phyloP scores from a whole-genome alignment of 306 rosid genomes.

The Lablab purpureus region DNA sequence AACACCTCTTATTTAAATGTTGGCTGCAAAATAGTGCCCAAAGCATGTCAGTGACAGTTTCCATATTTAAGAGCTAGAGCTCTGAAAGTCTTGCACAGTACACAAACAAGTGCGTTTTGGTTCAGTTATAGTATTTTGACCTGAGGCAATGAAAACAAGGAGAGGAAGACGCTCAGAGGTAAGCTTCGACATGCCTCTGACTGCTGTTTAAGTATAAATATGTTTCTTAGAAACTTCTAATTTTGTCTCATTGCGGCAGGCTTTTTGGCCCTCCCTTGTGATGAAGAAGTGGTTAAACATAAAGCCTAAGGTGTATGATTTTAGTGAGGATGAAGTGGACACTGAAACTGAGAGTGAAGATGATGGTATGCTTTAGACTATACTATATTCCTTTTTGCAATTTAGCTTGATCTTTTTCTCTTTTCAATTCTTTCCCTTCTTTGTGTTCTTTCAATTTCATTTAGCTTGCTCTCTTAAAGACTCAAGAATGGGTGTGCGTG shows the following conservation, averaged over 20 bases:
- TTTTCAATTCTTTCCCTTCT: slow-evolving; percentile 21
- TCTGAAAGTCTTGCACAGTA: slow-evolving; percentile 46
- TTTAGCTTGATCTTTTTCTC: slow-evolving; percentile 7
- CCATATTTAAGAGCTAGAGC: slow-evolving; percentile 55
- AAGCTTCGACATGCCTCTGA: slow-evolving; percentile 36
- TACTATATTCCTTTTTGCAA: slow-evolving; percentile 21
- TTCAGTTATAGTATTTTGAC: slow-evolving; percentile 44
- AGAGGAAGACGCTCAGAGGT: slow-evolving; percentile 87
- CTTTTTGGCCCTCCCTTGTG: slow-evolving; percentile 92
- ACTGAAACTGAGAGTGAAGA: slow-evolving; percentile 95
- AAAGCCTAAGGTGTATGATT: slow-evolving; percentile 80
- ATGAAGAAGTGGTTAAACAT: slow-evolving; percentile 96
- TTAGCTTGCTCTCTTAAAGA: slow-evolving; percentile 64
- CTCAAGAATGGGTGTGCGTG: slow-evolving; percentile 51
- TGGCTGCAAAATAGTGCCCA: slow-evolving; percentile 43
- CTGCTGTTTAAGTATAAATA: slow-evolving; percentile 21
- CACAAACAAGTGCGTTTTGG: slow-evolving; percentile 25
- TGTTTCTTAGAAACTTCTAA: slow-evolving; percentile 29
- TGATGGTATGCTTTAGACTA: slow-evolving; percentile 62
- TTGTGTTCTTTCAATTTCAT: slow-evolving; percentile 40
- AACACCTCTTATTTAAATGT: slow-evolving; percentile 34
- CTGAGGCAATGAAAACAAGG: slow-evolving; percentile 63
- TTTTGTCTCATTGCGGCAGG: slow-evolving; percentile 67
- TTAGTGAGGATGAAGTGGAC: slow-evolving; percentile 94
- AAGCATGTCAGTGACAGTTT: slow-evolving; percentile 47